Percentiles rank a stretch among this genome's conserved stretches.
phyloP scores from a whole-genome alignment of 148 eudicot genomes.

The Arctostaphylos glauca region DNA sequence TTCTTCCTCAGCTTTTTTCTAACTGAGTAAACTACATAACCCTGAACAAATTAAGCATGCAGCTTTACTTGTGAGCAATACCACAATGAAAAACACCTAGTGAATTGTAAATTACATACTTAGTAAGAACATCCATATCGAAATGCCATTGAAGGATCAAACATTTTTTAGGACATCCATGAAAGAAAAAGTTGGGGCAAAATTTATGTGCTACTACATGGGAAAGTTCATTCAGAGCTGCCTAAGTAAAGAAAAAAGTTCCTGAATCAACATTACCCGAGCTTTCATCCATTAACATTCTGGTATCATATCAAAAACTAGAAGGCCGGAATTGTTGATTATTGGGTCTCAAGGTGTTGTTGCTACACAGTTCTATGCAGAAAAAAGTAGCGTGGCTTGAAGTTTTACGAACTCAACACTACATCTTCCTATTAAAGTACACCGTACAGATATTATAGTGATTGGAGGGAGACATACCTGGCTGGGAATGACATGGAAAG shows the following conservation, averaged over 20 bases:
- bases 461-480: constrained; percentile 52
- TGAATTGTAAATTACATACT: neutral
- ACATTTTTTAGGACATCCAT: neutral
- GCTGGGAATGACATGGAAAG: constrained; percentile 89
- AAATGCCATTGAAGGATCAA: neutral
- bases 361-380: neutral
- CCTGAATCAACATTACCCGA: neutral
- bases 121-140: neutral
- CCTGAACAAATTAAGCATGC: constrained; percentile 43
- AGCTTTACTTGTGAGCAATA: constrained; percentile 8
- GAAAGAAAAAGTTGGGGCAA: neutral
- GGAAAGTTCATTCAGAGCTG: neutral
- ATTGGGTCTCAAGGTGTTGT: neutral
- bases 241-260: neutral
- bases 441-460: too few species aligned
- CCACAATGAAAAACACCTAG: neutral
- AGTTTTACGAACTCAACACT: neutral
- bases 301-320: neutral
- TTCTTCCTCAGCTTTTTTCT: constrained; percentile 88
- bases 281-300: neutral
- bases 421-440: neutral
- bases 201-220: neutral
- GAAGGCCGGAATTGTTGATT: neutral
- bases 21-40: constrained; percentile 81
- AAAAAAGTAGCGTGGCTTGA: neutral